phyloP scores from a whole-genome alignment of 73 alveolate genomes.

The Blepharisma stoltei region DNA sequence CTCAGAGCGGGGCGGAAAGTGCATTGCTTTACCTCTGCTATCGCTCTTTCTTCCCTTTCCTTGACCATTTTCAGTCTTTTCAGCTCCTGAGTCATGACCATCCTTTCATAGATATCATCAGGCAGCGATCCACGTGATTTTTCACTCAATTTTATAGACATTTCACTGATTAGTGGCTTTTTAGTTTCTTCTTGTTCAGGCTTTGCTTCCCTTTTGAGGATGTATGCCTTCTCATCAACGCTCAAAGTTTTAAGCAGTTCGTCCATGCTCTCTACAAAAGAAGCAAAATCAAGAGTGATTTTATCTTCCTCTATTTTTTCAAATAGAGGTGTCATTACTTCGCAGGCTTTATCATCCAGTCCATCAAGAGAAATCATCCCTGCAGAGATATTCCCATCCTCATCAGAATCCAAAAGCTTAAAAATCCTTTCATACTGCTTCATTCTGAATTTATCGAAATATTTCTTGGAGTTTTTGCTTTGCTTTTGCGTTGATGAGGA shows the following conservation, averaged over 20 bases:
- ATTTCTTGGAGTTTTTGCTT: neutral
- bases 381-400: constrained; percentile 15
- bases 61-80: neutral
- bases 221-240: neutral
- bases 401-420: constrained; percentile 23
- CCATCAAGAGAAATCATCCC: neutral
- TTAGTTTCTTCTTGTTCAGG: neutral
- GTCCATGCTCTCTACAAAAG: constrained; percentile 22
- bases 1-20: no score
- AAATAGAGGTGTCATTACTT: constrained; percentile 5
- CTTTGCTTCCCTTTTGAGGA: neutral
- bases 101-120: constrained; percentile 6
- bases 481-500: neutral
- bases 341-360: neutral
- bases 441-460: neutral
- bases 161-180: constrained; percentile 20
- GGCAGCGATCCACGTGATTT: neutral
- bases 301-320: neutral
- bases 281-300: neutral
- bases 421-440: constrained; percentile 21
- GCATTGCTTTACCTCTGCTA: no score
- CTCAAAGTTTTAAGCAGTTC: neutral
- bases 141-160: neutral
- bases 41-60: constrained; percentile 5
- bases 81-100: neutral